A percentile compares a stretch with the other conserved stretches of the same genome.
Conservation (phyloP, 2,329 filamentous ascomycete species). For the Ustilaginoidea virens region DNA sequence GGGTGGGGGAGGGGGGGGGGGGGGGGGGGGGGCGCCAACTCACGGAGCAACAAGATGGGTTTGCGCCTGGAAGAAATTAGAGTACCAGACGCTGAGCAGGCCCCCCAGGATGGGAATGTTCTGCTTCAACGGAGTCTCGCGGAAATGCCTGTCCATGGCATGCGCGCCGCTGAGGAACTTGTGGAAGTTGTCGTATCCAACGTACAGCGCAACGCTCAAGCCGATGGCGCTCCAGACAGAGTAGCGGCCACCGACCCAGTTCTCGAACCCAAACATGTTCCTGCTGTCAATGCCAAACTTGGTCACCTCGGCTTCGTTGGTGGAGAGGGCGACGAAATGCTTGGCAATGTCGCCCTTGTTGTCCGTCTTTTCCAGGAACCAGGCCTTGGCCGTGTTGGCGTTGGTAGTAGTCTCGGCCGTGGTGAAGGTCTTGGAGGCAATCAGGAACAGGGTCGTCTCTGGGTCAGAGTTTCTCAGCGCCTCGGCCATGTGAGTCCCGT, state of each 20-base stretch:
- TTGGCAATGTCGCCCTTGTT: slow-evolving; percentile 82
- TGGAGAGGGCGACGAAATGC: slow-evolving; percentile 96
- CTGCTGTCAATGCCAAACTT: slow-evolving; percentile 98
- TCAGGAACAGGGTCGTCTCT: slow-evolving; percentile 96
- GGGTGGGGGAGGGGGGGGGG: no score
- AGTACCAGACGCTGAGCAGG: slow-evolving; percentile 95
- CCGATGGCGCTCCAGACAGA: slow-evolving; percentile 98
- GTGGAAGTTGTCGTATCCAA: slow-evolving; percentile 96
- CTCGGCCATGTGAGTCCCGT: slow-evolving; percentile 94
- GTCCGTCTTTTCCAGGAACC: slow-evolving; percentile 76
- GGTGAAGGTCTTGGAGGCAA: slow-evolving; percentile 98
- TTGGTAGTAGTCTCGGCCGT: slow-evolving; percentile 96
- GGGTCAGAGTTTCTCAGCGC: slow-evolving; percentile 78
- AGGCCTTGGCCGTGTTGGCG: slow-evolving; percentile 89
- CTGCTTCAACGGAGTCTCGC: slow-evolving; percentile 72
- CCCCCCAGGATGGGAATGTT: slow-evolving; percentile 92
- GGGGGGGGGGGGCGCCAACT: slow-evolving; percentile 21
- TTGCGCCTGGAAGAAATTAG: slow-evolving; percentile 95
- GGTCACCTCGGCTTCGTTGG: slow-evolving; percentile 86
- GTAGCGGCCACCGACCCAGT: slow-evolving; percentile 96
- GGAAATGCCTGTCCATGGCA: slow-evolving; percentile 98
- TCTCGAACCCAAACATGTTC: slow-evolving; percentile 99
- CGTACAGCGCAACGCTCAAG: slow-evolving; percentile 82
- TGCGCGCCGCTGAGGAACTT: slow-evolving; percentile 89
- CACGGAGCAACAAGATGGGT: slow-evolving; percentile 93